Base-by-base conservation (phyloP, 139 green algal species). In the Micractinium sp. region DNA sequence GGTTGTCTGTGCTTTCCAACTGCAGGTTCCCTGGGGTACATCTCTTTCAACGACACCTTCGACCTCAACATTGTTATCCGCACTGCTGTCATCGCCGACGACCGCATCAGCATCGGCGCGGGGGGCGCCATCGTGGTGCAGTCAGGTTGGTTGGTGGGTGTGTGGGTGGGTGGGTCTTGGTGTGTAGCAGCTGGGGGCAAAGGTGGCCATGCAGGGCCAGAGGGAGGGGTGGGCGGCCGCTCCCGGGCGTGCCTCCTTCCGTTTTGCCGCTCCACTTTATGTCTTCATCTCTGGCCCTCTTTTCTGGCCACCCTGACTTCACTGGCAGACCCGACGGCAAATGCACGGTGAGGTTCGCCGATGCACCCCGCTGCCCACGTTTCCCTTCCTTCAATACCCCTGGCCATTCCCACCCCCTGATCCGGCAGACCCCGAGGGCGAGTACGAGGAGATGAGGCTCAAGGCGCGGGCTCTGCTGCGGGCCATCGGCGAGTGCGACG, bases 41-140 rank as follows among this genome's bases (percentile, higher is more conserved):
- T 99, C 38, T 95, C 90, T 3, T 73, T 98, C 33, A 97, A 97
- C 91, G 94, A 94, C 88, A 95, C 96, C 23, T 99, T 99, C 87
- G 98, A 99, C 91, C 92, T 99, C 19, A 99, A 99, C 94, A 98
- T 99, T 75, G 97, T 99, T 33, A 99, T 99, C 88, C 93, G 98
- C 67, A 99, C 96, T 13, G 97, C 96, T 0, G 93, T 99, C 16
- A 85, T 98, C 13, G 38, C 90, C 25, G 22, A 35, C n/a, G 33
- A 85, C 39, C 39, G 56, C 0, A 89, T 97, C 67, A 90, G 38
- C 53, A 98, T 99, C 67, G 98, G 98, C 14, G 97, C 97, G 3
- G 98, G 98, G 2, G 98, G 98, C 16, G 98, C 98, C 0, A 96
- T 99, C 19, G 96, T 98, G 36, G 93, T 97, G 53, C 94, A 99